Percentiles rank a stretch among this genome's conserved stretches.
Evolutionary conservation across 208 protist species (phyloP).

Genomic region (Wallacemonas sp.): DNA sequence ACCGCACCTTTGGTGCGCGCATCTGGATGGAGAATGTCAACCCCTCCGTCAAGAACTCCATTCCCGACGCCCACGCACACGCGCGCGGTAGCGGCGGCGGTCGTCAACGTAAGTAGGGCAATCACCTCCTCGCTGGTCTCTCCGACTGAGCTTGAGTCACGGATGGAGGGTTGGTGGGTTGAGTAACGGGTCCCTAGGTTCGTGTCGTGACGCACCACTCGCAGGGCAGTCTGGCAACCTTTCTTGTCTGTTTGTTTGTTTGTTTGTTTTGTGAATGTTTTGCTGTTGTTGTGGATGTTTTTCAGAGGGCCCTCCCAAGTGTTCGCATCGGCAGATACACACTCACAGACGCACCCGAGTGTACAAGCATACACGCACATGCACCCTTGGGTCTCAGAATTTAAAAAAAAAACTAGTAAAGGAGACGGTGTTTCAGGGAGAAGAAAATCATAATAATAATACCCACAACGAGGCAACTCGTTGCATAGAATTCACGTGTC

Average conservation of each 20-base stretch:
- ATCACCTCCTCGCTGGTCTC: constrained; percentile 11
- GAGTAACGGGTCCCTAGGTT: no score
- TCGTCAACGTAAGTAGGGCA: constrained; percentile 7
- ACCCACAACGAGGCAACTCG: background rate
- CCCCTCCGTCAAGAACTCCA: constrained; percentile 79
- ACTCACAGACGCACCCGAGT: no score
- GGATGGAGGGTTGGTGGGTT: no score
- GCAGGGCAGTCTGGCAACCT: background rate
- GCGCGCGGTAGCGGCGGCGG: constrained; percentile 1
- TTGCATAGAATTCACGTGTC: constrained; percentile 4
- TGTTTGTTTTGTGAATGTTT: background rate
- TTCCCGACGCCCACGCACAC: constrained; percentile 41
- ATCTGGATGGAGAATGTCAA: constrained; percentile 94
- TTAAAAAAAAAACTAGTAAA: background rate
- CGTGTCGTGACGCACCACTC: no score
- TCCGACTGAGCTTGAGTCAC: background rate
- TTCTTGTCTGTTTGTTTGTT: background rate
- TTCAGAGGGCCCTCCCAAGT: no score
- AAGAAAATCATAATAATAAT: background rate
- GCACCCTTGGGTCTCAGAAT: no score
- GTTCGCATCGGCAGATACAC: background rate
- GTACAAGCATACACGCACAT: no score
- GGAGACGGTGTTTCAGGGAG: no score
- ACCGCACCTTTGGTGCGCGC: constrained; percentile 84
- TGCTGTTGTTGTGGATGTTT: no score